Evolutionary conservation across 495 filamentous ascomycete genomes (phyloP), one percentile per base, ranked within the genome.

Genomic region (Trichodelitschia bisporula): DNA sequence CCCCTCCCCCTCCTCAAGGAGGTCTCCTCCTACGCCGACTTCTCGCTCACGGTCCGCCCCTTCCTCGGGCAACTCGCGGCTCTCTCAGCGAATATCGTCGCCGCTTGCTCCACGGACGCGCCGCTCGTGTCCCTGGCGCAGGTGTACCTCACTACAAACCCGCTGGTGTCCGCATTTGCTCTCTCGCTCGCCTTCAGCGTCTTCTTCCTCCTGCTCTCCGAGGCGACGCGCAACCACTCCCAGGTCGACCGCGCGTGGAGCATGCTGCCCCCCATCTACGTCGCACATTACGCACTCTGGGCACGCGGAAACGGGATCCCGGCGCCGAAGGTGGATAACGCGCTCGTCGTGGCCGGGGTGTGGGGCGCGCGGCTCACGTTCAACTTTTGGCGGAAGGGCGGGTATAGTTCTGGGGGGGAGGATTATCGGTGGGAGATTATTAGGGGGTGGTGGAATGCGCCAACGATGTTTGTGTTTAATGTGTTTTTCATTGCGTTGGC

Each of bases 301-400:
- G 77, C 82, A 19, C 74, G 73, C 46, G 33, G 79, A 34, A 54
- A 62, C 15, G 74, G 71, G 3, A 46, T 93, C 5, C 67, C 72
- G n/a, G 73, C 74, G 3, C 49, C 63, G 40, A 60, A 69, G 16
- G 48, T 93, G 28, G 72, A 90, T 45, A 73, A 71, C 14, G 57
- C 84, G 30, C 53, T 78, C 28, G 54, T 68, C 3, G 69, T 80
- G 40, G 72, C 67, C 35, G 45, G 58, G 2, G 33, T 82, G 9
- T 99, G 89, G 89, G 77, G 73, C 47, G 77, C 84, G 60, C 74
- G 89, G 23, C 55, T 99, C 44, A 90, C 86, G 2, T 93, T 62
- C 63, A 99, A 99, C 53, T 99, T 91, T 50, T 92, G 76, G 75
- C 74, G 89, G 30, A 89, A 77, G 50, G 89, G 89, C 13, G 89